Evolutionary conservation across 345 rosid species (phyloP).

Genomic region (Citropsis articulata): DNA sequence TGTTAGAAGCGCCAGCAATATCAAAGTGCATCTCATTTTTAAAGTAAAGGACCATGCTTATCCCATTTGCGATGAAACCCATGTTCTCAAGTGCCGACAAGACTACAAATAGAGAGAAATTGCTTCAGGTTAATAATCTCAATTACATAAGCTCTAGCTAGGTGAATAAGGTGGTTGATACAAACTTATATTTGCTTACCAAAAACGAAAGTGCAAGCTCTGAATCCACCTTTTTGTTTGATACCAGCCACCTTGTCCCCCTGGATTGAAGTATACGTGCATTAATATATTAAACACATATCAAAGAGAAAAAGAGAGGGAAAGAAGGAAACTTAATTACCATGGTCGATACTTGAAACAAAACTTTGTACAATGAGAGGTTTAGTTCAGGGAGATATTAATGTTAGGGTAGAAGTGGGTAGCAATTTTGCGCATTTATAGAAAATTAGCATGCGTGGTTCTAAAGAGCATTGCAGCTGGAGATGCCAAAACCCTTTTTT

Average conservation of each 20-base stretch:
- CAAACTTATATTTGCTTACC: constrained; percentile 27
- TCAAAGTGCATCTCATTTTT: constrained; percentile 30
- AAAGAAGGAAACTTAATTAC: neutral
- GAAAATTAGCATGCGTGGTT: neutral
- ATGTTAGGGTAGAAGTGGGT: neutral
- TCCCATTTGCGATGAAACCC: constrained; percentile 57
- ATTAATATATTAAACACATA: neutral
- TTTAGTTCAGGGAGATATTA: neutral
- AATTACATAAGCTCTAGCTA: neutral
- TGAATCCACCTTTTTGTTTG: constrained; percentile 40
- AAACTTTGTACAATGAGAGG: neutral
- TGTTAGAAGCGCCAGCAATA: constrained; percentile 24
- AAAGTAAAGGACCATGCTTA: constrained; percentile 47
- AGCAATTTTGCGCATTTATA: neutral
- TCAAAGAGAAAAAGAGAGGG: neutral
- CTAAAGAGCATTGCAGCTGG: too few relatives aligned
- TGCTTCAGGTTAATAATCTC: neutral
- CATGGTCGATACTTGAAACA: neutral
- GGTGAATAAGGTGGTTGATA: neutral
- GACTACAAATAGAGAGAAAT: constrained; percentile 18
- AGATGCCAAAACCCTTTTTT: too few relatives aligned
- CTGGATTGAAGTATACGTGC: neutral
- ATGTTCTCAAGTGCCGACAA: constrained; percentile 41
- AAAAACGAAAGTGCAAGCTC: constrained; percentile 33
- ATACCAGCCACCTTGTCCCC: neutral